Conservation (phyloP, 495 filamentous ascomycete genomes). For the Penicillium longicatenatum region DNA sequence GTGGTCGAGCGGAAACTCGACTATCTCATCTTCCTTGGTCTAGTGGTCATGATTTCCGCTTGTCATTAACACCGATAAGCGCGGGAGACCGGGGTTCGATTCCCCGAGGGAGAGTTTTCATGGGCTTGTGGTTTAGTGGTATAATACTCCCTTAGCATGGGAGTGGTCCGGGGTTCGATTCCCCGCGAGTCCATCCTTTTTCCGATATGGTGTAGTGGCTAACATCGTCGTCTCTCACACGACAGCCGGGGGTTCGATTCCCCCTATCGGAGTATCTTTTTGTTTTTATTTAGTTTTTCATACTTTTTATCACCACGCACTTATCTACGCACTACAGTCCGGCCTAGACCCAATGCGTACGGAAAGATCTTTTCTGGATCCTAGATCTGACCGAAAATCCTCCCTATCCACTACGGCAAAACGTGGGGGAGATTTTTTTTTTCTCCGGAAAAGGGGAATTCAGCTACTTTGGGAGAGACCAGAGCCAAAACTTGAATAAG, state of each 20-base stretch:
- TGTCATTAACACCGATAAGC: slow-evolving; percentile 44
- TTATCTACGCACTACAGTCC: no score
- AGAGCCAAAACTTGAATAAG: no score
- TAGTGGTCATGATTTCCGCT: slow-evolving; percentile 58
- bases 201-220: slow-evolving; percentile 47
- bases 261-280: slow-evolving; percentile 38
- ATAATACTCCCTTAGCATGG: slow-evolving; percentile 51
- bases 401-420: no score
- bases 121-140: slow-evolving; percentile 50
- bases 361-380: no score
- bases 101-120: slow-evolving; percentile 48
- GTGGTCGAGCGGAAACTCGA: slow-evolving; percentile 33
- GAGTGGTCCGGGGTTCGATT: slow-evolving; percentile 61
- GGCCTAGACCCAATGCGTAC: no score
- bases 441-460: no score
- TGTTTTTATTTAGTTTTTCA: neutral
- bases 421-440: no score
- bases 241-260: slow-evolving; percentile 46
- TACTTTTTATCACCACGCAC: no score
- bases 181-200: slow-evolving; percentile 51
- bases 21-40: slow-evolving; percentile 34
- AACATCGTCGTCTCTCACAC: slow-evolving; percentile 48
- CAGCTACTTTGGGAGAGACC: no score
- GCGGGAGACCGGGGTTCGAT: slow-evolving; percentile 58
- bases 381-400: no score